A percentile compares a stretch with the other conserved stretches of the same genome.
Evolutionary conservation across 805 yeast species (phyloP).

Genomic region (Priceomyces haplophilus): DNA sequence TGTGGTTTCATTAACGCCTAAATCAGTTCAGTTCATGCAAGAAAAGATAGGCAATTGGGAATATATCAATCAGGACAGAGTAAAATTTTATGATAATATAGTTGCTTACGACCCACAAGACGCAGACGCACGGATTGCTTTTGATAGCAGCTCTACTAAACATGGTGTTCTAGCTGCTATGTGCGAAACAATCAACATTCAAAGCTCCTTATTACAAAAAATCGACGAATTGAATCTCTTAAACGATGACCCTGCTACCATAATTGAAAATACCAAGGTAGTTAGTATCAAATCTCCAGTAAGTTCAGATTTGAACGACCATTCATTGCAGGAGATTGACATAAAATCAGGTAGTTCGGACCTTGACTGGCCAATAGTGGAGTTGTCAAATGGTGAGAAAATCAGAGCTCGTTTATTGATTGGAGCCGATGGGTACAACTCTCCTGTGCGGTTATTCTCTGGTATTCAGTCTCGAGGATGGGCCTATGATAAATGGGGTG

Average conservation of each 20-base stretch:
- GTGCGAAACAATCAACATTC: slow-evolving; percentile 86
- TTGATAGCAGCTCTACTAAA: slow-evolving; percentile 56
- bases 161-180: slow-evolving; percentile 58
- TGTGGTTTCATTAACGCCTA: slow-evolving; percentile 83
- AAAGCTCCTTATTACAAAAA: slow-evolving; percentile 62
- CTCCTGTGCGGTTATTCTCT: slow-evolving; percentile 84
- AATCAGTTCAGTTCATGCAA: slow-evolving; percentile 61
- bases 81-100: slow-evolving; percentile 76
- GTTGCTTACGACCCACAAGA: slow-evolving; percentile 83
- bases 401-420: slow-evolving; percentile 72
- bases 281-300: slow-evolving; percentile 39
- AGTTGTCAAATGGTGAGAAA: slow-evolving; percentile 59
- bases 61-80: slow-evolving; percentile 62
- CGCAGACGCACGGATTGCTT: slow-evolving; percentile 59
- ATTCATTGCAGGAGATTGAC: slow-evolving; percentile 18
- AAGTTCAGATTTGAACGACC: slow-evolving; percentile 4
- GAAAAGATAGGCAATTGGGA: slow-evolving; percentile 72
- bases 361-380: slow-evolving; percentile 73
- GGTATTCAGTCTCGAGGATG: slow-evolving; percentile 87
- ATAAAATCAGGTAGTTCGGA: slow-evolving; percentile 22
- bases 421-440: slow-evolving; percentile 95
- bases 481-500: slow-evolving; percentile 83
- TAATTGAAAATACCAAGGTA: slow-evolving; percentile 69
- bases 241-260: slow-evolving; percentile 27
- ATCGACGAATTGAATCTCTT: slow-evolving; percentile 27